Percentiles rank a stretch among this genome's conserved stretches.
Evolutionary conservation across 2,329 filamentous ascomycete species (phyloP).

Genomic region (Metarhizium humberi): DNA sequence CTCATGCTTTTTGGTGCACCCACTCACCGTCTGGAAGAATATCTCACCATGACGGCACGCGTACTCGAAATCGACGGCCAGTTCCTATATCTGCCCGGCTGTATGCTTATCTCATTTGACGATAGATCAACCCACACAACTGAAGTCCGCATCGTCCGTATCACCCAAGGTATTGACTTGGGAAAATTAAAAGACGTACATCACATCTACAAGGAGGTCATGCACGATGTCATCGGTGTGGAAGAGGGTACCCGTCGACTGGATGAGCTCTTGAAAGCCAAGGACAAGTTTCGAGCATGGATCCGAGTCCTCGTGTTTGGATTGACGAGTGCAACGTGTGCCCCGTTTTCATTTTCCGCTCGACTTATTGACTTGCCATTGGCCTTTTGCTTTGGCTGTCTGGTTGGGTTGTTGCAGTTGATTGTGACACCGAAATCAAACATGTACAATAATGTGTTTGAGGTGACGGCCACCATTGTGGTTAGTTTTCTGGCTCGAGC

Average conservation of each 20-base stretch:
- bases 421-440: slow-evolving; percentile 60
- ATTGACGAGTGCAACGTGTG: slow-evolving; percentile 60
- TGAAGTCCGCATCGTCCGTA: slow-evolving; percentile 55
- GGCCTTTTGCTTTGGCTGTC: slow-evolving; percentile 58
- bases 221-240: slow-evolving; percentile 49
- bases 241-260: slow-evolving; percentile 47
- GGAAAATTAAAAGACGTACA: slow-evolving; percentile 53
- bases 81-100: slow-evolving; percentile 81
- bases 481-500: slow-evolving; percentile 54
- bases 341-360: slow-evolving; percentile 66
- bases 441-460: slow-evolving; percentile 58
- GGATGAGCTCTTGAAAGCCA: slow-evolving; percentile 43
- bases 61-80: slow-evolving; percentile 81
- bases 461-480: slow-evolving; percentile 51
- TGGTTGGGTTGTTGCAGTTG: slow-evolving; percentile 62
- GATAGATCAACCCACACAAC: slow-evolving; percentile 57
- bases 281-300: slow-evolving; percentile 43
- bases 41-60: slow-evolving; percentile 75
- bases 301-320: slow-evolving; percentile 58
- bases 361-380: slow-evolving; percentile 65
- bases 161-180: slow-evolving; percentile 47
- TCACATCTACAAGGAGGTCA: slow-evolving; percentile 54
- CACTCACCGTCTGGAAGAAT: slow-evolving; percentile 82
- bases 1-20: slow-evolving; percentile 85
- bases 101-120: slow-evolving; percentile 88